phyloP scores from a whole-genome alignment of 2,329 filamentous ascomycete genomes.

The Fusarium clavum region DNA sequence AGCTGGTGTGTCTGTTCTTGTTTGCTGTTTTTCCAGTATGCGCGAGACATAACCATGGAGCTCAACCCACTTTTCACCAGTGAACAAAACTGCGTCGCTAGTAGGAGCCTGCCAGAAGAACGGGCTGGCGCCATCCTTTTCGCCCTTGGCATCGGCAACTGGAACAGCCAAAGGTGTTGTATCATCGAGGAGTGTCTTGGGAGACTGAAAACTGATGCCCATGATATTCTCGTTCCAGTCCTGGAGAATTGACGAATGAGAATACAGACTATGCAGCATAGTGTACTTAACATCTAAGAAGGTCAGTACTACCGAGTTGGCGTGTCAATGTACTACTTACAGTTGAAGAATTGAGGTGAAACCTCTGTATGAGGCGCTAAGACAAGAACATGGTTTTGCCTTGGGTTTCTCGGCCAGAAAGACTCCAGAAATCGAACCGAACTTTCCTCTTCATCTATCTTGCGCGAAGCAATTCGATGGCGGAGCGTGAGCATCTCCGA shows the following conservation, averaged over 20 bases:
- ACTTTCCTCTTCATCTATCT: slow-evolving; percentile 74
- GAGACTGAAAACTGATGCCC: slow-evolving; percentile 83
- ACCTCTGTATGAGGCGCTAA: slow-evolving; percentile 85
- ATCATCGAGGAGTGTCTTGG: slow-evolving; percentile 72
- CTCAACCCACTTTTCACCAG: slow-evolving; percentile 88
- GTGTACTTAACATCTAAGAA: slow-evolving; percentile 76
- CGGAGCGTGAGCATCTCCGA: slow-evolving; percentile 74
- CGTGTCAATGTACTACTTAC: slow-evolving; percentile 52
- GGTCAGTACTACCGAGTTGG: slow-evolving; percentile 27
- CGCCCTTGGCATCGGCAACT: slow-evolving; percentile 23
- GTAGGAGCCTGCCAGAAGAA: slow-evolving; percentile 90
- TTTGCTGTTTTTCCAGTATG: slow-evolving; percentile 62
- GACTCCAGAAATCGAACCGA: slow-evolving; percentile 84
- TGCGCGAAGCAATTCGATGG: slow-evolving; percentile 74
- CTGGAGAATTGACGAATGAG: slow-evolving; percentile 58
- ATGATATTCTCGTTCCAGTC: slow-evolving; percentile 69
- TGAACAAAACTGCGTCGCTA: slow-evolving; percentile 83
- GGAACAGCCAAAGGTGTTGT: slow-evolving; percentile 65
- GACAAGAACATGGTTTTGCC: slow-evolving; percentile 80
- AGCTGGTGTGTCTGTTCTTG: slow-evolving; percentile 51
- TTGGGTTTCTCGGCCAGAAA: slow-evolving; percentile 79
- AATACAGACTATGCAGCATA: slow-evolving; percentile 82
- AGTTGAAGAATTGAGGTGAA: slow-evolving; percentile 85
- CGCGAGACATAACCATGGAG: slow-evolving; percentile 82
- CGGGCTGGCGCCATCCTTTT: slow-evolving; percentile 56